These are phyloP conservation scores for Mentha longifolia DNA, from an alignment of 257 asterid genomes.

Conservation along the genomic window DNA sequence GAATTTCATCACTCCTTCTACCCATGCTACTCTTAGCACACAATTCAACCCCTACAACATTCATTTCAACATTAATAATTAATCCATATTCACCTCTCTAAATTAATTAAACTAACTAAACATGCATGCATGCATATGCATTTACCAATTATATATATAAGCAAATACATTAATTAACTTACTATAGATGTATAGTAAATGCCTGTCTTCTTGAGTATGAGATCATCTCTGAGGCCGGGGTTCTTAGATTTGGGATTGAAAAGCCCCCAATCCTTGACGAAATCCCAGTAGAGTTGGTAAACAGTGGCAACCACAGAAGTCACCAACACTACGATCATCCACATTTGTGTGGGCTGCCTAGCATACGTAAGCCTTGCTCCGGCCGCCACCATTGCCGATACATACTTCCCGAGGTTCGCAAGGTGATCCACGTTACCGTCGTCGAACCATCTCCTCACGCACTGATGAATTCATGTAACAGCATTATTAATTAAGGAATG, in stretches of 20 bases:
- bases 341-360: slow-evolving; percentile 51
- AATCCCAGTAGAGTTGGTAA: slow-evolving; percentile 96
- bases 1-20: slow-evolving; percentile 75
- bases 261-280: slow-evolving; percentile 95
- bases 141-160: too few relatives aligned
- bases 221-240: slow-evolving; percentile 80
- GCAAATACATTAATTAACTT: too few relatives aligned
- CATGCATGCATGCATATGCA: too few relatives aligned
- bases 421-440: slow-evolving; percentile 71
- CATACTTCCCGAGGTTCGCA: slow-evolving; percentile 88
- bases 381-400: slow-evolving; percentile 98
- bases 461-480: slow-evolving; percentile 42
- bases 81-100: too few relatives aligned
- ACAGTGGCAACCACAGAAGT: slow-evolving; percentile 80
- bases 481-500: too few relatives aligned
- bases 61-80: too few relatives aligned
- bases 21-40: slow-evolving; percentile 86
- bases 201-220: slow-evolving; percentile 67
- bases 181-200: slow-evolving; percentile 88
- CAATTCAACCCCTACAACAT: slow-evolving; percentile 82
- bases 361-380: slow-evolving; percentile 89
- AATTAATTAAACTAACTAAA: too few relatives aligned
- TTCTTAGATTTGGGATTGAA: slow-evolving; percentile 65
- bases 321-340: slow-evolving; percentile 67
- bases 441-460: slow-evolving; percentile 90